Base-by-base conservation (phyloP, 2,329 filamentous ascomycete genomes). In the Aspergillus chevalieri region DNA sequence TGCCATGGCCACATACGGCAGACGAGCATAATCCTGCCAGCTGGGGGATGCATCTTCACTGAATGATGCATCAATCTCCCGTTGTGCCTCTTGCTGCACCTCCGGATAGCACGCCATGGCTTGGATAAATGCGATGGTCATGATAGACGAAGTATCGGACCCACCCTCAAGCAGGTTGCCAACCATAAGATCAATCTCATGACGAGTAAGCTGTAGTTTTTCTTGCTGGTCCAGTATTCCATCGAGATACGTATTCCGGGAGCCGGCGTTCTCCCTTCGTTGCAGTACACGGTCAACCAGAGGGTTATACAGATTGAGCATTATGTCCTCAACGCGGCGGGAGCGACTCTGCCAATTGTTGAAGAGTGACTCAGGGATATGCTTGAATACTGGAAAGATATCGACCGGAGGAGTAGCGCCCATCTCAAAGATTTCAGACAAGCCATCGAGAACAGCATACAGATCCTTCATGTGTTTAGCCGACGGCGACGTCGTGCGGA, bases 341-440 rank as follows among this genome's bases (percentile, higher is more conserved):
- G 71, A 65, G 4, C 72, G 65, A 12, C 58, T 58, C 5, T 62
- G 59, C 64, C 70, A 77, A 48, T 72, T 70, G 1, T 66, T 64
- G 43, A 74, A 68, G 2, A 75, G 36, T 0, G 47, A 47, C 48
- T 77, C 63, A 0, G 76, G 76, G 8, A 78, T 53, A 4, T 56
- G 65, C 36, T 75, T 69, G 8, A 78, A 57, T 22, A 71, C 63
- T 0, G 76, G 73, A 47, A 73, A 75, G 34, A 74, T 65, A 46
- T 79, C 76, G 1, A 78, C 71, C 0, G 76, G 76, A 0, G 76
- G 76, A 0, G 74, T 78, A 10, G 69, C 71, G 1, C 75, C 76
- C 0, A 69, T 65, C 55, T 78, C 76, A 61, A 76, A 68, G 0
- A 77, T 64, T 38, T 67, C 61, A 4, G 69, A 69, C 76, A 7